phyloP scores from a whole-genome alignment of 2,329 filamentous ascomycete genomes.

The Colletotrichum sp. region DNA sequence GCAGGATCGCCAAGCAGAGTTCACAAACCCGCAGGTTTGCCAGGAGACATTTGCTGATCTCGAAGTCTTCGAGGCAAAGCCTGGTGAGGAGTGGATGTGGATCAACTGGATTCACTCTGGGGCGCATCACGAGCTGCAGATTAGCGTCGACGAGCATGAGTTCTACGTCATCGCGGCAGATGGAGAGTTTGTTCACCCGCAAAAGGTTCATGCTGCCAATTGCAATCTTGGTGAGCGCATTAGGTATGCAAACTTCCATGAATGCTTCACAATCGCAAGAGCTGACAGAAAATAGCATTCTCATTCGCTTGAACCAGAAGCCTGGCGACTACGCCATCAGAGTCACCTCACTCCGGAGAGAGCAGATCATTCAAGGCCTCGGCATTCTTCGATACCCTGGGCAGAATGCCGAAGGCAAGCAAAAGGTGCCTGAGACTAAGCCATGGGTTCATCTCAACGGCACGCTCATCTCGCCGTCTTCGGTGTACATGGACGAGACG shows the following conservation, averaged over 20 bases:
- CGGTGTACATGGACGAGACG: conserved; percentile 5
- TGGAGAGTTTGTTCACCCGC: conserved; percentile 8
- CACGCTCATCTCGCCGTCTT: conserved; percentile 2
- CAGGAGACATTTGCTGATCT: conserved; percentile 4
- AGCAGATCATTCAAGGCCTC: conserved; percentile 10
- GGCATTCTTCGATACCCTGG: conserved; percentile 10
- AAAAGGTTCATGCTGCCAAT: conserved; percentile 7
- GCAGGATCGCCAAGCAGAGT: not conserved
- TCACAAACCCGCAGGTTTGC: not conserved
- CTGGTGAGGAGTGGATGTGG: conserved; percentile 9
- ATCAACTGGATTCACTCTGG: conserved; percentile 19
- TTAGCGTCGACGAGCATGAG: conserved; percentile 12
- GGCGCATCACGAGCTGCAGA: conserved; percentile 10
- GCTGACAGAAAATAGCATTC: not conserved
- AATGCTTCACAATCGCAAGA: not conserved
- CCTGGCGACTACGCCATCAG: not conserved
- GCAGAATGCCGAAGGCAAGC: not conserved
- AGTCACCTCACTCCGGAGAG: conserved; percentile 1
- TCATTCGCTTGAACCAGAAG: not conserved
- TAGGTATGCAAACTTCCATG: not conserved
- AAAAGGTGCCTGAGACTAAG: not conserved
- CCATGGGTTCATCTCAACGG: conserved; percentile 10
- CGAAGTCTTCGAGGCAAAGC: conserved; percentile 1
- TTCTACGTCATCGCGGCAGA: conserved; percentile 9
- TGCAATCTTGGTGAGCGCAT: conserved; percentile 16